Base-by-base conservation (phyloP, 2,329 filamentous ascomycete genomes). In the Neodidymelliopsis sp. region DNA sequence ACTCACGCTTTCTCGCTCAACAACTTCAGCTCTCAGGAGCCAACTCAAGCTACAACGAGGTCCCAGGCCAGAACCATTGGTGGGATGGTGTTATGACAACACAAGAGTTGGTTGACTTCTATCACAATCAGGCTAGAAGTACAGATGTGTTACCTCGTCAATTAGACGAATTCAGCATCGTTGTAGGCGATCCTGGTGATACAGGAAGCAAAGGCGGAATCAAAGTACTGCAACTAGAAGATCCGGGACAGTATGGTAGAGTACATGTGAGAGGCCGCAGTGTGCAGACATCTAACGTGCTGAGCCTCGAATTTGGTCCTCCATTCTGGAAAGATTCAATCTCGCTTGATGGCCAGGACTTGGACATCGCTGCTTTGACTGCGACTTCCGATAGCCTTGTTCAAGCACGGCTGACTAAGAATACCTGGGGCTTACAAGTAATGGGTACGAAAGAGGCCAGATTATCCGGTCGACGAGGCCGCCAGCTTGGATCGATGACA, bases 41-140 rank as follows among this genome's bases (percentile, higher is more conserved):
- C 33, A 62, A 73, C 4, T 77, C 76, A 10, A 65, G 67, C 6
- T 84, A 83, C 59, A 62, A 75, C 31, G 83, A 85, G 60, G 63
- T 84, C 19, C 62, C 71, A 8, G 75, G 71, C 12, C 71, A 74
- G 40, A 75, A 73, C 7, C 82, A 84, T 61, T 84, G 76, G 73
- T 84, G 78, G 67, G 77, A 82, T 29, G 80, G 77, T 2, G 71
- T 83, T 6, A 80, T 84, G 77, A 81, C 80, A 4, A 83, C 81
- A 2, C 54, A 70, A 12, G 63, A 72, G 19, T 65, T 85, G 22
- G 63, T 73, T 12, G 57, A 73, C 3, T 84, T 84, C 60, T 83
- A 83, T 45, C 66, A 78, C 15, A 59, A 63, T 7, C 63, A 72
- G 12, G 51, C 65, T 0, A 48, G 33, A 19, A 62, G 37, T 10